phyloP scores from a whole-genome alignment of 2,329 filamentous ascomycete species.

The Aphanocladium album region DNA sequence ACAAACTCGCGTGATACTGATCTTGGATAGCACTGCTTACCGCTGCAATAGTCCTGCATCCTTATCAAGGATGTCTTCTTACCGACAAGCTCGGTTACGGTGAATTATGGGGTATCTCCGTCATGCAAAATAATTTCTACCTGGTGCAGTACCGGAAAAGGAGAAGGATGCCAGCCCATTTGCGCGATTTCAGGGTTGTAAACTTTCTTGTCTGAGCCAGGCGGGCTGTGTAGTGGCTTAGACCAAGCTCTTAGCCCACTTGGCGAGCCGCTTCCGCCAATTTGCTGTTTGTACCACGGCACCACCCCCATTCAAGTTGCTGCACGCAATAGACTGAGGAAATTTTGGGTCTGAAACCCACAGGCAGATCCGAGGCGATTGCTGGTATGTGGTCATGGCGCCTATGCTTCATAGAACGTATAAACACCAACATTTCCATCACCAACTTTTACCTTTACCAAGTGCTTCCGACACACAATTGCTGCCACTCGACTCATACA shows the following conservation, averaged over 20 bases:
- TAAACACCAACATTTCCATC: not conserved
- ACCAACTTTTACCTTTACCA: not conserved
- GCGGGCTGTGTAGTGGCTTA: conserved; percentile 12
- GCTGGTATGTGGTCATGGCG: not conserved
- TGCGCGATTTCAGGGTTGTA: not conserved
- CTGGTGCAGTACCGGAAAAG: not conserved
- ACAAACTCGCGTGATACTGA: too few species aligned
- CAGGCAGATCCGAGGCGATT: not conserved
- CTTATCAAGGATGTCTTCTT: not conserved
- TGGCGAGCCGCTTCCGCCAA: not conserved
- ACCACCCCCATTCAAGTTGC: not conserved
- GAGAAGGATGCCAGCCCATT: not conserved
- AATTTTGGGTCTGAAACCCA: not conserved
- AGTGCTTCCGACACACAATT: not conserved
- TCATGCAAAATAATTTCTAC: not conserved
- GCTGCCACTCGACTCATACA: not conserved
- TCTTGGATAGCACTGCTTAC: too few species aligned
- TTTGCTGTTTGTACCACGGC: too few species aligned
- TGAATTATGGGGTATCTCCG: not conserved
- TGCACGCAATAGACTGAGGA: not conserved
- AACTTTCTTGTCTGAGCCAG: not conserved
- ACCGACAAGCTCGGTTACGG: too few species aligned
- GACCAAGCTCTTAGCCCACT: not conserved
- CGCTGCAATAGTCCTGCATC: not conserved
- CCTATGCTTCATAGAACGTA: not conserved